Percentiles rank a stretch among this genome's conserved stretches.
Evolutionary conservation across 1,284 basidiomycete species (phyloP).

Genomic region (Sporisorium exsertum): DNA sequence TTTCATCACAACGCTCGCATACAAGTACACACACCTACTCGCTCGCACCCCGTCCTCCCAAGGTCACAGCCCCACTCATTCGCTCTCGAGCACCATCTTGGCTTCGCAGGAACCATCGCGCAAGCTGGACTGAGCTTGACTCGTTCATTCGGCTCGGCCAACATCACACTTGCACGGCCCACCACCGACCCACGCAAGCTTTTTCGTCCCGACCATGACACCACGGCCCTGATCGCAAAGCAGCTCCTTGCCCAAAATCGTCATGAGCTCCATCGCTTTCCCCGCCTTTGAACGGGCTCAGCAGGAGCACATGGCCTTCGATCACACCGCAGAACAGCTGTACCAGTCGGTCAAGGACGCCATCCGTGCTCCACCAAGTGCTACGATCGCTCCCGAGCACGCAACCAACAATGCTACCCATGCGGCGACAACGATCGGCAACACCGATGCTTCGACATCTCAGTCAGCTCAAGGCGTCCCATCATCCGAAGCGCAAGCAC

Average conservation of each 20-base stretch:
- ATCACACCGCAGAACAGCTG: constrained; percentile 31
- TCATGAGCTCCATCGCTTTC: constrained; percentile 43
- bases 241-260: background rate
- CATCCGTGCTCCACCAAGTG: constrained; percentile 7
- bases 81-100: background rate
- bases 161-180: background rate
- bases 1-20: background rate
- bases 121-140: background rate
- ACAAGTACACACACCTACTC: background rate
- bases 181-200: background rate
- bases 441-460: constrained; percentile 1
- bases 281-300: constrained; percentile 44
- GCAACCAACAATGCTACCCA: background rate
- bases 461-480: background rate
- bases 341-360: constrained; percentile 34
- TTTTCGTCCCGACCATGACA: constrained; percentile 10
- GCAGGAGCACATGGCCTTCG: constrained; percentile 39
- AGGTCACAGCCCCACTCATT: too few species aligned
- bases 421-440: background rate
- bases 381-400: background rate
- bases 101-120: background rate
- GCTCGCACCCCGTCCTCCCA: background rate
- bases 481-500: background rate
- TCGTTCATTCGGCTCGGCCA: background rate
- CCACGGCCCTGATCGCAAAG: constrained; percentile 4